Evolutionary conservation across 345 rosid genomes (phyloP), one percentile per base, ranked within the genome.

Genomic region (Theobroma cacao): DNA sequence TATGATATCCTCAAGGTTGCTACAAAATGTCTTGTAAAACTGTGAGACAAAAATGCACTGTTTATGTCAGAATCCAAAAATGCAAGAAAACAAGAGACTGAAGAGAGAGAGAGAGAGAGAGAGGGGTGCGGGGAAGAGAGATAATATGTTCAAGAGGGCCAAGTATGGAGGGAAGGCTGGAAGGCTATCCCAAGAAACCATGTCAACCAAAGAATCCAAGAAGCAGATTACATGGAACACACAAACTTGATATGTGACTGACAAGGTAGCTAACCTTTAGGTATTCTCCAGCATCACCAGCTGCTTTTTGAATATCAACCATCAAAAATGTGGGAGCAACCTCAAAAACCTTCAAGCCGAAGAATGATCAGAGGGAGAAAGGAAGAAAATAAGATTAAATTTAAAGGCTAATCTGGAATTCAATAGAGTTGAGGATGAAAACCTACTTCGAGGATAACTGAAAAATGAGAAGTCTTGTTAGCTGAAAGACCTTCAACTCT

Each of bases 401-500:
- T 55, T 34, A 18, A 62, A 56, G 48, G 48, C 4, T 24, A 1
- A 43, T 28, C 26, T 28, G 55, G 63, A 68, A 77, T 68, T 50
- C 33, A 77, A 72, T 17, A 0, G 26, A 59, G 61, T 60, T 38
- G 33, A 33, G 73, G 33, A 22, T 22, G 38, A 31, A 77, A 71
- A 62, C 83, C 56, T 89, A 92, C 99, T 85, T 95, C 99, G 64
- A 95, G 81, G 48, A 93, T 85, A 62, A 93, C 94, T 3, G 97
- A 90, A 88, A 93, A 90, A 82, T 87, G 91, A 74, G 92, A 84
- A 24, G 87, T 81, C 85, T 89, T 89, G 71, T 88, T 82, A 45
- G 91, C 87, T 62, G 93, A 91, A 83, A 90, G 88, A 62, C 99
- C 98, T 88, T 95, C 98, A 76, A 95, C 94, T 86, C 99, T 91